A percentile compares a stretch with the other conserved stretches of the same genome.
Evolutionary conservation across 768 basidiomycete genomes (phyloP).

Genomic region (Trametes elegans): DNA sequence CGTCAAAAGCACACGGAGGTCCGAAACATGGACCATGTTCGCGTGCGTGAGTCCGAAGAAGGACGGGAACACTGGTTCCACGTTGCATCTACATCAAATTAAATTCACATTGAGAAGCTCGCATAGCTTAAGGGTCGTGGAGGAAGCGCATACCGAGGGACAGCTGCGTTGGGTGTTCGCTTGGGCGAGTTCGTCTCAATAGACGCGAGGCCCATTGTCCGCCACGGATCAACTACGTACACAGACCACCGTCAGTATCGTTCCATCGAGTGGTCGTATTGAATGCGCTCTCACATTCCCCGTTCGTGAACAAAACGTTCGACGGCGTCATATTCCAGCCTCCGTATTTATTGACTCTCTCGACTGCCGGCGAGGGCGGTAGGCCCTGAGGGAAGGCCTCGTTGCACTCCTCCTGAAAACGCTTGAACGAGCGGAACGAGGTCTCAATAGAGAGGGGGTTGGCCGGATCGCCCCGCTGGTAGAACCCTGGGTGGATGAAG

Average conservation of each 20-base stretch:
- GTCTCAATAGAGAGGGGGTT: constrained; percentile 50
- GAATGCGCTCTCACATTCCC: constrained; percentile 40
- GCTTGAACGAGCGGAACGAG: constrained; percentile 42
- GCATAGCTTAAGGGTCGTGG: not conserved
- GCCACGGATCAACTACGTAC: constrained; percentile 48
- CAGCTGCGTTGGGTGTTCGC: constrained; percentile 35
- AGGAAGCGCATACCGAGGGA: constrained; percentile 35
- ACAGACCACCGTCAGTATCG: not conserved
- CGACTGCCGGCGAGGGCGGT: constrained; percentile 40
- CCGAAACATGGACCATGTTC: constrained; percentile 49
- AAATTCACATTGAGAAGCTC: not conserved
- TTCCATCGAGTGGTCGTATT: not conserved
- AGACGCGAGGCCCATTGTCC: constrained; percentile 49
- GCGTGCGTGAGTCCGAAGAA: constrained; percentile 49
- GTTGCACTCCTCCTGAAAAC: constrained; percentile 46
- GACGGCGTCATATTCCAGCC: constrained; percentile 52
- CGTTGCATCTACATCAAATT: constrained; percentile 36
- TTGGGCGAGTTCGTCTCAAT: constrained; percentile 46
- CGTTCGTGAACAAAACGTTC: constrained; percentile 48
- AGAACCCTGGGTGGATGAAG: constrained; percentile 35
- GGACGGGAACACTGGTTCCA: constrained; percentile 30
- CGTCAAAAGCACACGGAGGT: constrained; percentile 45
- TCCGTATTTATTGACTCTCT: constrained; percentile 48
- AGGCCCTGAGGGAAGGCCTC: constrained; percentile 38
- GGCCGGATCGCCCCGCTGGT: constrained; percentile 45